Conservation (phyloP, 1,284 basidiomycete species). For the Fomitopsis palustris region DNA sequence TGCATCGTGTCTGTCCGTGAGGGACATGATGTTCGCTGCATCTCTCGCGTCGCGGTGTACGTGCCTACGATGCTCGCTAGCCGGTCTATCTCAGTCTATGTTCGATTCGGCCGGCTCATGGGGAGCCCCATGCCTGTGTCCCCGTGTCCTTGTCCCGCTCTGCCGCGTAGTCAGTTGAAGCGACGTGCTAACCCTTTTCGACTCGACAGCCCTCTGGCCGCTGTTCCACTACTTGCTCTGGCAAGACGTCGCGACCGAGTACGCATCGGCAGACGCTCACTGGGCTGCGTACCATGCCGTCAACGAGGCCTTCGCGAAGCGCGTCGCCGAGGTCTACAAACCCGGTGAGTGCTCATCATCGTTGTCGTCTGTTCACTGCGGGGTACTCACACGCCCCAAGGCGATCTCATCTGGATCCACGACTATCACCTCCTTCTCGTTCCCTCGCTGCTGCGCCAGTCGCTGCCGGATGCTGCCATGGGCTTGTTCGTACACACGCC, state of each 20-base stretch:
- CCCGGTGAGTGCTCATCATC: constrained; percentile 61
- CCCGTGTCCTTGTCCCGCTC: background rate
- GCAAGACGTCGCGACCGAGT: constrained; percentile 88
- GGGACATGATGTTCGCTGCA: background rate
- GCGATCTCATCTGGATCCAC: constrained; percentile 90
- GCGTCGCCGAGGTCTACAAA: constrained; percentile 73
- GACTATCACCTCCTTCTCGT: constrained; percentile 94
- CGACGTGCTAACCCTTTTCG: background rate
- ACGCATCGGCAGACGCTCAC: constrained; percentile 78
- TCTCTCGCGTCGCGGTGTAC: background rate
- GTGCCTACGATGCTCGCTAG: too few species aligned
- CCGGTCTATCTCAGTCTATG: too few species aligned
- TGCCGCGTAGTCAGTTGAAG: too few species aligned
- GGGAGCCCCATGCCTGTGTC: too few species aligned
- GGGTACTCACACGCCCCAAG: constrained; percentile 27
- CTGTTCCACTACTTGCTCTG: constrained; percentile 98
- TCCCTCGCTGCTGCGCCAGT: constrained; percentile 80
- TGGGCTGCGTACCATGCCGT: constrained; percentile 86
- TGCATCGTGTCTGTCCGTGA: background rate
- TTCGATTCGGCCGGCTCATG: too few species aligned
- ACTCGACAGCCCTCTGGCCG: constrained; percentile 82
- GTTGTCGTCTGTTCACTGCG: too few species aligned
- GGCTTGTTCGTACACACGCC: constrained; percentile 5
- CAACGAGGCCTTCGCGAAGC: constrained; percentile 83
- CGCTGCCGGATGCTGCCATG: constrained; percentile 72